A percentile compares a stretch with the other conserved stretches of the same genome.
Conservation (phyloP, 768 basidiomycete genomes). For the Dacryopinax primogenitus region DNA sequence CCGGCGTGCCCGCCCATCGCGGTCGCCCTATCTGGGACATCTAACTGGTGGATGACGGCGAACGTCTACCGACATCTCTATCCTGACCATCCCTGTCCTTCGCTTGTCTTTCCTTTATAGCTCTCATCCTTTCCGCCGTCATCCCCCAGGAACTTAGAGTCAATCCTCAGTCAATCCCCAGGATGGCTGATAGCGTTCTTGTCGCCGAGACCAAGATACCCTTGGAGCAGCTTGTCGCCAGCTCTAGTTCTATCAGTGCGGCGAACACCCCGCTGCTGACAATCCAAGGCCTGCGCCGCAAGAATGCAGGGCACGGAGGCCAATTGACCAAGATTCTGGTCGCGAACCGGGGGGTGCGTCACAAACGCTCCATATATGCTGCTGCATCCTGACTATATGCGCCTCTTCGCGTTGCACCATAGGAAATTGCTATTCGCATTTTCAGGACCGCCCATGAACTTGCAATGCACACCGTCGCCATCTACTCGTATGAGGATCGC, state of each 20-base stretch:
- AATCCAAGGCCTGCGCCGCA: constrained; percentile 81
- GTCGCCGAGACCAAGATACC: neutral
- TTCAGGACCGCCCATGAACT: constrained; percentile 97
- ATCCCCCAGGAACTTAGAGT: neutral
- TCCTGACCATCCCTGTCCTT: neutral
- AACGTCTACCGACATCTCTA: neutral
- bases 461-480: constrained; percentile 98
- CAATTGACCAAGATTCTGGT: constrained; percentile 85
- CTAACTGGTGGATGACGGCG: neutral
- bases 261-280: constrained; percentile 80
- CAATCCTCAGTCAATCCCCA: neutral
- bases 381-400: neutral
- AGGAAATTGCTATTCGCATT: constrained; percentile 99
- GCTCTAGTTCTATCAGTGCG: constrained; percentile 32
- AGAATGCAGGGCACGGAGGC: constrained; percentile 79
- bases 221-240: neutral
- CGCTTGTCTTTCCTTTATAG: neutral
- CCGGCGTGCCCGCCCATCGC: neutral
- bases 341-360: constrained; percentile 79
- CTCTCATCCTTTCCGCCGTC: neutral
- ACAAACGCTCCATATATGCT: neutral
- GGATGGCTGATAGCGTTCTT: neutral
- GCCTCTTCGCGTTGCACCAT: neutral
- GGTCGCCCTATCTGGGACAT: neutral
- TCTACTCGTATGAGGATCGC: constrained; percentile 95